Evolutionary conservation across 2,329 filamentous ascomycete species (phyloP), one percentile per base, ranked within the genome.

Genomic region (Exophiala viscosa): DNA sequence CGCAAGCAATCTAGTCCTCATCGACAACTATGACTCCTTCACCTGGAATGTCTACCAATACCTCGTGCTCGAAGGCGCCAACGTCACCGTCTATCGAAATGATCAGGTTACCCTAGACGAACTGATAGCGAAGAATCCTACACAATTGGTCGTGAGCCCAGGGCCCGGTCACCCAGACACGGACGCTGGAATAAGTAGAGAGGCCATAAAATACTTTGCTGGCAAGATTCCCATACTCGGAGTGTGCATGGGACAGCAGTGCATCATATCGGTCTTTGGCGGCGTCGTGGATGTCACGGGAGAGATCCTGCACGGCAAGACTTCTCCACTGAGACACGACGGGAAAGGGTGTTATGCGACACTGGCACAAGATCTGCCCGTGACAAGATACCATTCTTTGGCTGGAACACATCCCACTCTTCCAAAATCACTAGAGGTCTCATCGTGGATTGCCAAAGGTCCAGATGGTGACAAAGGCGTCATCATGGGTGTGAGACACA

Each of bases 1-100:
- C 45, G 93, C 93, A 20, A 88, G 87, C 52, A 97, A 97, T 71
- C 80, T 99, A 53, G 82, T 99, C 58, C 80, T 99, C 59, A 96
- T 99, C 65, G 93, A 99, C 78, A 99, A 99, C 73, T 99, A 97
- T 72, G 93, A 99, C 72, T 97, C 93, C 3, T 99, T 99, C 71
- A 96, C 92, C 54, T 99, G 91, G 90, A 99, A 99, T 67, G 90
- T 99, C 54, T 99, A 97, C 71, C 95, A 99, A 71, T 99, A 99
- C 66, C 83, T 99, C 1, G 87, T 92, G 5, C 84, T 99, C n/a
- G 93, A 97, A 70, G 93, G 93, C 31, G 93, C 95, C 23, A 87
- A 78, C 1, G 93, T 96, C 45, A 88, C 86, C 3, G 93, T 99
- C 15, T 88, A 85, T 72, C 84, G 93, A 64, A 99, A 99, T 67